Evolutionary conservation across 306 rosid species (phyloP), one percentile per base, ranked within the genome.

Genomic region (Hylodesmum podocarpum): DNA sequence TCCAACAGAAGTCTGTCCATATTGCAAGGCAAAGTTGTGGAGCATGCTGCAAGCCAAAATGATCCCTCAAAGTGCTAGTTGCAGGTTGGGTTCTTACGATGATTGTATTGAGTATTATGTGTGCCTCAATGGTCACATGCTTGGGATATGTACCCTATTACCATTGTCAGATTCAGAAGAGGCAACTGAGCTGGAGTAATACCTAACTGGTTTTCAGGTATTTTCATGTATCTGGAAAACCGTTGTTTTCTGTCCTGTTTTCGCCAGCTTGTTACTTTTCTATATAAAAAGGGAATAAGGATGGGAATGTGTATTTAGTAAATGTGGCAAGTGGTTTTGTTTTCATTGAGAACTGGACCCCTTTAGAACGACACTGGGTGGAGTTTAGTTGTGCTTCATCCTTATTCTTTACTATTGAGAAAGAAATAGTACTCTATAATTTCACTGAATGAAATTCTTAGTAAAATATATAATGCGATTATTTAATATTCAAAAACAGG

Each of bases 11-110:
- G 93, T 92, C 10, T 95, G 98, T 84, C 95, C 97, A 40, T 95
- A 90, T 72, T 95, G 98, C 62, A 95, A 89, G 88, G 97, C 98
- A 3, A 95, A 92, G 88, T 54, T 92, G 74, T 92, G 98, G 98
- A 95, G 85, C 86, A 95, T 95, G 98, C 71, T 85, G 82, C 93
- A 95, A 86, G 97, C 97, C 31, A 83, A 86, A 78, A 95, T 95
- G 98, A 90, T 95, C 53, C 96, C 98, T 16, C 96, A 67, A 78
- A 92, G 98, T 85, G 98, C 98, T 33, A 89, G 93, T 78, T 83
- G 88, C 79, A 87, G 96, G 80, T 78, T 95, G 89, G 98, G 87
- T 58, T 86, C 97, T 55, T 88, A 90, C 50, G 97, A 92, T 81
- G 96, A 92, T 73, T 80, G 88, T 62, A 82, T 90, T 1, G 97